phyloP scores from a whole-genome alignment of 257 asterid species.

The Cordia subcordata region DNA sequence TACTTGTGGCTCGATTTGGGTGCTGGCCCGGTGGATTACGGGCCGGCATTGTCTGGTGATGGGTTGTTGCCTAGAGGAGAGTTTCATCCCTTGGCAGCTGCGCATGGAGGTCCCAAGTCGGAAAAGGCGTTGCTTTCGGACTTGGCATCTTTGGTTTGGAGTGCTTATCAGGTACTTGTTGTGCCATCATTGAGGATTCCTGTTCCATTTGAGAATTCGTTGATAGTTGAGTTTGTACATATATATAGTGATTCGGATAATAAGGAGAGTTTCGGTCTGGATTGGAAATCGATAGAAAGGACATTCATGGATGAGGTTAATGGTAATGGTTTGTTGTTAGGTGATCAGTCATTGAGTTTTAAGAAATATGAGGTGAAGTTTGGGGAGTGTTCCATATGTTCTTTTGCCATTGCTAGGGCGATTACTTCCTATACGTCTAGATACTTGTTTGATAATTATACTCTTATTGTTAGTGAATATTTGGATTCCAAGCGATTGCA shows the following conservation, averaged over 20 bases:
- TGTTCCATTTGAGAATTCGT: slow-evolving; percentile 58
- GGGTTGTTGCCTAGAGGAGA: slow-evolving; percentile 92
- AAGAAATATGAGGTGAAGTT: slow-evolving; percentile 63
- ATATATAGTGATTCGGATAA: slow-evolving; percentile 32
- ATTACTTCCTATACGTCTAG: slow-evolving; percentile 86
- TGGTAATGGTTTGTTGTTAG: slow-evolving; percentile 54
- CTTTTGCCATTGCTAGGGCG: slow-evolving; percentile 75
- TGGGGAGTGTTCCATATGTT: slow-evolving; percentile 72
- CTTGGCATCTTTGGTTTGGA: slow-evolving; percentile 80
- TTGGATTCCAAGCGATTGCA: slow-evolving; percentile 81
- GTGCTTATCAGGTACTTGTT: slow-evolving; percentile 89
- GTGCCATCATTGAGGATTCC: slow-evolving; percentile 91
- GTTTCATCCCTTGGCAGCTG: slow-evolving; percentile 83
- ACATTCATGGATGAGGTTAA: slow-evolving; percentile 57
- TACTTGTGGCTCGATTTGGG: slow-evolving; percentile 93
- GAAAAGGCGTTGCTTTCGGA: slow-evolving; percentile 79
- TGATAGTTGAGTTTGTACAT: slow-evolving; percentile 74
- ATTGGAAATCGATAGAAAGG: slow-evolving; percentile 67
- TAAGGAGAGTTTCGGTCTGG: slow-evolving; percentile 45
- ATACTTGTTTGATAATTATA: slow-evolving; percentile 89
- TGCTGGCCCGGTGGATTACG: slow-evolving; percentile 97
- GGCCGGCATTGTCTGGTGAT: slow-evolving; percentile 89
- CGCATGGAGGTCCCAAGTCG: slow-evolving; percentile 82
- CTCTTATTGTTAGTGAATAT: slow-evolving; percentile 93
- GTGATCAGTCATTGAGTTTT: slow-evolving; percentile 72